Conservation (phyloP, 345 rosid species). For the Pistacia integerrima region DNA sequence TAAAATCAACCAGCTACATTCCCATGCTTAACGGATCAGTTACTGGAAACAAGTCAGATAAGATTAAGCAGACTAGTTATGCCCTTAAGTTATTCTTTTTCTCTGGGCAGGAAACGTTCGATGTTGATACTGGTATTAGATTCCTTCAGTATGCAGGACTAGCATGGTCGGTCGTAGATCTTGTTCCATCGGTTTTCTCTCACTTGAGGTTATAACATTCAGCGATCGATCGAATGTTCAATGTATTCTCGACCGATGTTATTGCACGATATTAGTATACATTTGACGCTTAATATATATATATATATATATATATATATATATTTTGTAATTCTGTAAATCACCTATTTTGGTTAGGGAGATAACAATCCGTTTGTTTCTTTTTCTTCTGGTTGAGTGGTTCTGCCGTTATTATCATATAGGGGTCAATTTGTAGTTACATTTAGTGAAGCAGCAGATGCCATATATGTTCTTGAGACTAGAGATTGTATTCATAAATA, state of each 20-base stretch:
- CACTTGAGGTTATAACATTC: conserved; percentile 46
- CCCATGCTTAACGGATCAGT: conserved; percentile 55
- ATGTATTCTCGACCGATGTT: neutral
- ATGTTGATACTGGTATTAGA: conserved; percentile 84
- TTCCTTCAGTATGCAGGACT: conserved; percentile 92
- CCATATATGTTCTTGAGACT: neutral
- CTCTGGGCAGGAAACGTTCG: conserved; percentile 50
- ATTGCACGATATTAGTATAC: neutral
- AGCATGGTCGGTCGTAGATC: conserved; percentile 97
- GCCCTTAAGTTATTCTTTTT: conserved; percentile 51
- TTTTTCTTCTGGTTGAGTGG: neutral
- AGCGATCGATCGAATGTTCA: too few relatives aligned
- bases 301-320: neutral
- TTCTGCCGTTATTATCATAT: too few relatives aligned
- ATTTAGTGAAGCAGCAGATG: neutral
- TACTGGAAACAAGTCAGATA: conserved; percentile 42
- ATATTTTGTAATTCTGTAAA: conserved; percentile 17
- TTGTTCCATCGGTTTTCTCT: conserved; percentile 74
- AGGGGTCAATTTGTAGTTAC: neutral
- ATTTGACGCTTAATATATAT: neutral
- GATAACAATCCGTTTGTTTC: neutral
- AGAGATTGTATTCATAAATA: neutral
- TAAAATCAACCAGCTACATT: conserved; percentile 68
- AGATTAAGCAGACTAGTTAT: conserved; percentile 55
- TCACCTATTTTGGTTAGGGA: neutral